Percentiles rank a stretch among this genome's conserved stretches.
phyloP scores from a whole-genome alignment of 164 flowering plant species.

The Piper betle region DNA sequence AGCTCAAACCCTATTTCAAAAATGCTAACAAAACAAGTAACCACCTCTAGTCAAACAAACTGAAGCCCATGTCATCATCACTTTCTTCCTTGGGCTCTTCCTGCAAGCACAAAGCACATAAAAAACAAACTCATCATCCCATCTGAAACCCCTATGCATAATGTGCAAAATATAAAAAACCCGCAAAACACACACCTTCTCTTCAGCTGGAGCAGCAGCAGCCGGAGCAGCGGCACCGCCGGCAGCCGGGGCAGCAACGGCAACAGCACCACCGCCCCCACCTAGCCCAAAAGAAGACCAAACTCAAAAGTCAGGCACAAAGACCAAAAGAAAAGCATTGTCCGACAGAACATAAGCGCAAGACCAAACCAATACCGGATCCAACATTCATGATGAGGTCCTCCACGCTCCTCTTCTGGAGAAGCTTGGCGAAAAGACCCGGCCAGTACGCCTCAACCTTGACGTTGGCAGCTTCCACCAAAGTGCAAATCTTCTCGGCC shows the following conservation, averaged over 20 bases:
- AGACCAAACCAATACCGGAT: constrained; percentile 2
- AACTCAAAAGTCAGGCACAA: too few relatives aligned
- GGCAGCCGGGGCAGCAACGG: constrained; percentile 1
- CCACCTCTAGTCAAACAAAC: constrained; percentile 23
- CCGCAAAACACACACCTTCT: not conserved
- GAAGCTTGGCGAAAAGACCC: constrained; percentile 8
- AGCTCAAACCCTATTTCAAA: not conserved
- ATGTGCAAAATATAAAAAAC: too few relatives aligned
- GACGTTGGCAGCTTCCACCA: constrained; percentile 6
- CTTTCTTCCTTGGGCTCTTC: constrained; percentile 36
- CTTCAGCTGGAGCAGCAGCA: constrained; percentile 10
- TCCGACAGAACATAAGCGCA: not conserved
- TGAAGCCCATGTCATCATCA: constrained; percentile 36
- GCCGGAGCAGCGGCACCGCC: constrained; percentile 4
- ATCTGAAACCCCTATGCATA: too few relatives aligned
- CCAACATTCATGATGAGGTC: constrained; percentile 10
- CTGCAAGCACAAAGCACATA: constrained; percentile 10
- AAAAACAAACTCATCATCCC: too few relatives aligned
- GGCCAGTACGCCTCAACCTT: constrained; percentile 13
- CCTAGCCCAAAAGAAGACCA: not conserved
- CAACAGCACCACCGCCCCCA: constrained; percentile 10
- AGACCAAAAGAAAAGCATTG: not conserved
- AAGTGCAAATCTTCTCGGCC: constrained; percentile 11
- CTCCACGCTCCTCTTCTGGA: constrained; percentile 8
- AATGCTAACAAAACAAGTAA: not conserved